Conservation (phyloP, 2,329 filamentous ascomycete genomes). For the Trichoderma afroharzianum region DNA sequence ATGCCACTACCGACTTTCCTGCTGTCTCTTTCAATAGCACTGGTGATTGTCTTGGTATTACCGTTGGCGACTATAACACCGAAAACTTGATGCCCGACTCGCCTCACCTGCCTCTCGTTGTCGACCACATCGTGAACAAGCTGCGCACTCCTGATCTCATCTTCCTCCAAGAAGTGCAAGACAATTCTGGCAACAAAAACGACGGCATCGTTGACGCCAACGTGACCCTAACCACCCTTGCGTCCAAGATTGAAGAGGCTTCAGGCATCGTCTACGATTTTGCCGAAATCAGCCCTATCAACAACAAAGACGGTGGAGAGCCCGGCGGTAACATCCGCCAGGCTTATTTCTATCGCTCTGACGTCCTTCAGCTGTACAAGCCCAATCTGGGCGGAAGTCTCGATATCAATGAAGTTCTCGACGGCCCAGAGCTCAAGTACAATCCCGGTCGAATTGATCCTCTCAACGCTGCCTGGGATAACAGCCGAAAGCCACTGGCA, state of each 20-base stretch:
- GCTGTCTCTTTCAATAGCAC: constrained; percentile 51
- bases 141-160: constrained; percentile 61
- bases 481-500: constrained; percentile 63
- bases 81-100: constrained; percentile 62
- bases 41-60: constrained; percentile 58
- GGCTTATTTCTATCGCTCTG: constrained; percentile 65
- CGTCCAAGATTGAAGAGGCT: constrained; percentile 46
- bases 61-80: constrained; percentile 65
- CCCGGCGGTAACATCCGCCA: constrained; percentile 69
- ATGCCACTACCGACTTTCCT: constrained; percentile 44
- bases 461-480: constrained; percentile 53
- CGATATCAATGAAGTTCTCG: constrained; percentile 55
- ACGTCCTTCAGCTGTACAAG: constrained; percentile 55
- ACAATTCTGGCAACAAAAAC: constrained; percentile 59
- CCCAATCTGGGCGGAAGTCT: constrained; percentile 52
- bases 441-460: constrained; percentile 70
- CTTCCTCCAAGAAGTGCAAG: constrained; percentile 69
- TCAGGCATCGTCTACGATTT: constrained; percentile 56
- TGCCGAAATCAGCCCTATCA: constrained; percentile 54
- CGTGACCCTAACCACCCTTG: constrained; percentile 55
- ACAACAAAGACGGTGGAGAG: constrained; percentile 61
- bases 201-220: constrained; percentile 56
- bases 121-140: constrained; percentile 61
- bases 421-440: constrained; percentile 53
- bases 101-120: constrained; percentile 53